phyloP scores from a whole-genome alignment of 192 early-diverging fungal species.

The Backusella psychrophila region DNA sequence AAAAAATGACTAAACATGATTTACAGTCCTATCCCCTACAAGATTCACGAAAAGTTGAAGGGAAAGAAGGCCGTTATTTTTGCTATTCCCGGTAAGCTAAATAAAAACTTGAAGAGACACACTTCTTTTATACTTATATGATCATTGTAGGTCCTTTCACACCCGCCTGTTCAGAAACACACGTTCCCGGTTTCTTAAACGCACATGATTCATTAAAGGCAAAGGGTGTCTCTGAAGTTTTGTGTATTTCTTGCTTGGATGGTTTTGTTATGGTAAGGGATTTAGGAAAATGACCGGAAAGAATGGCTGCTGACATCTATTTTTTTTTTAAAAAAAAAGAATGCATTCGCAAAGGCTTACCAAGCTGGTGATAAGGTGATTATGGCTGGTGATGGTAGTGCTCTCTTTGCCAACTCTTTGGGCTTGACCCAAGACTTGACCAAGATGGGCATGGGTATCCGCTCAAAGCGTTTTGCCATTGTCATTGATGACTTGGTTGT shows the following conservation, averaged over 20 bases:
- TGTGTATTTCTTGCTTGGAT: constrained; percentile 61
- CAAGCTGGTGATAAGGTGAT: constrained; percentile 51
- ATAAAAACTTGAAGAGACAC: too few species aligned
- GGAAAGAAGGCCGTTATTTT: constrained; percentile 66
- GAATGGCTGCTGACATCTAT: too few species aligned
- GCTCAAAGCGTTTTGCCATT: constrained; percentile 71
- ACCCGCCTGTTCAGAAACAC: constrained; percentile 63
- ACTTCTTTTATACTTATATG: background rate
- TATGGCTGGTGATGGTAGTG: constrained; percentile 79
- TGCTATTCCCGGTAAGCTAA: constrained; percentile 47
- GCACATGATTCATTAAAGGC: constrained; percentile 52
- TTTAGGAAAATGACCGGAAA: too few species aligned
- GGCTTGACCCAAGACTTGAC: constrained; percentile 64
- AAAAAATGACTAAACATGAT: background rate
- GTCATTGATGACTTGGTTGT: constrained; percentile 71
- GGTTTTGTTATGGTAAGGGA: constrained; percentile 45
- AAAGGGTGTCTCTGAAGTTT: constrained; percentile 70
- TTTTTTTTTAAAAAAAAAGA: background rate
- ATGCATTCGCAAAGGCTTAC: constrained; percentile 51
- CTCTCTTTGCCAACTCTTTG: constrained; percentile 61
- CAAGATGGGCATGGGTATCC: constrained; percentile 62
- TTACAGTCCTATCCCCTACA: constrained; percentile 27
- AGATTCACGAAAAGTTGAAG: constrained; percentile 50
- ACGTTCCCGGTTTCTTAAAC: constrained; percentile 67
- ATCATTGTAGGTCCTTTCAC: constrained; percentile 47